Evolutionary conservation across 179 eudicot species (phyloP), one percentile per base, ranked within the genome.

Genomic region (Spinacia oleracea): DNA sequence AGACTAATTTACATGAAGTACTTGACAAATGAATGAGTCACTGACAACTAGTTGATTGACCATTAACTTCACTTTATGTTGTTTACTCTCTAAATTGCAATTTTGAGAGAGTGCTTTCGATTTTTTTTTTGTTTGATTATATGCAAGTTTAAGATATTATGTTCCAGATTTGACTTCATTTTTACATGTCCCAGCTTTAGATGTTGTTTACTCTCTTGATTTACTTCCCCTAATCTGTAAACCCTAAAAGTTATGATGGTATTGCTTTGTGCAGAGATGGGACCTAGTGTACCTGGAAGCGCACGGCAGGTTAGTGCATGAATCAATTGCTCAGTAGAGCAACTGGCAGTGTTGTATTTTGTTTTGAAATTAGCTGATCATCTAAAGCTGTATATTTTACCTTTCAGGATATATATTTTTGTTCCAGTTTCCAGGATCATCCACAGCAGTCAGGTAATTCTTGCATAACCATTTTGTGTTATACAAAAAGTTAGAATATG

Each of bases 401-500:
- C 29, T 69, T 85, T 83, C 93, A 91, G 98, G 96, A 90, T 80
- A 74, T 86, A 34, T 79, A 80, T 67, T 81, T 91, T 67, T 87
- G 87, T 86, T 84, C 94, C 40, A 83, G 86, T 72, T 92, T 89
- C 80, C 86, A 69, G 60, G 93, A 92, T 82, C 90, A 77, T 77
- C 86, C 91, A 20, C 81, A 88, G 71, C 91, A 86, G 76, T 86
- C 98, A 74, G 93, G 98, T 93, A 88, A 69, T 48, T 66, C 10
- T 34, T 70, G 9, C 15, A 18, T 29, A 15, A 11, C 31, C 29
- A 8, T 58, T n/a, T n/a, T 58, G 63, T 23, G 31, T 23, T 58
- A 16, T 25, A 9, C 12, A 4, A 23, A n/a, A 58, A 8, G 63
- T 58, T 58, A 58, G 60, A 58, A 25, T 4, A 25, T 31, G n/a